Base-by-base conservation (phyloP, 352 stramenopile genomes). In the Phytophthora nicotianae region DNA sequence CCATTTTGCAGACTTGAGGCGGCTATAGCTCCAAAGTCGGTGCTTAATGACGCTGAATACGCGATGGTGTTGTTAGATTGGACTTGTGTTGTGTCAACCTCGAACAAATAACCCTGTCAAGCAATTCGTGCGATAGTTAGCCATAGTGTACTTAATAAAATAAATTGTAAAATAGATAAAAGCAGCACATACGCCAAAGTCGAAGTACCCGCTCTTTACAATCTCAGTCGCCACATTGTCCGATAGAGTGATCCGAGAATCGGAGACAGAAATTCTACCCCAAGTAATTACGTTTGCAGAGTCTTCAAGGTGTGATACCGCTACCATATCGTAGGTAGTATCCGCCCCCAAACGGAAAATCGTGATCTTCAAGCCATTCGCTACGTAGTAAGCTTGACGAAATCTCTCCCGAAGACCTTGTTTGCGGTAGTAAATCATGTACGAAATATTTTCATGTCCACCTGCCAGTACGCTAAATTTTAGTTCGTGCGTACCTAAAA, bases 261-360 rank as follows among this genome's bases (percentile, higher is more conserved):
- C 68, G 4, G 60, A 57, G 4, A 72, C 8, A 1, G 50, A 55
- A 21, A 90, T 41, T 0, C 46, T 75, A 0, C 69, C 72, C 9
- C 16, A 56, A 37, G 65, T 47, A 3, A 72, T 0, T 1, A 5
- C 0, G 0, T 42, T 32, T 11, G 27, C 8, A 52, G 67, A 62
- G 4, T 52, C 50, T 0, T 61, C 40, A 37, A 69, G n/a, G 11
- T 70, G 11, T 0, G 81, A 75, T 2, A 82, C 45, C 9, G 57
- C 81, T 5, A 87, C 51, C 40, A 90, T 62, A n/a, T 88, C 75
- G 58, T 88, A 90, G 9, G 64, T 72, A 0, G 70, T 87, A 13
- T 79, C 65, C 1, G 76, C 75, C 1, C 38, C 43, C 11, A 90
- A 51, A 7, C 70, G 72, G 46, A 72, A 87, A n/a, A 87, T 26